These are phyloP conservation scores for Botrytis fragariae DNA, from an alignment of 2,329 filamentous ascomycete species.

Conservation along the genomic window DNA sequence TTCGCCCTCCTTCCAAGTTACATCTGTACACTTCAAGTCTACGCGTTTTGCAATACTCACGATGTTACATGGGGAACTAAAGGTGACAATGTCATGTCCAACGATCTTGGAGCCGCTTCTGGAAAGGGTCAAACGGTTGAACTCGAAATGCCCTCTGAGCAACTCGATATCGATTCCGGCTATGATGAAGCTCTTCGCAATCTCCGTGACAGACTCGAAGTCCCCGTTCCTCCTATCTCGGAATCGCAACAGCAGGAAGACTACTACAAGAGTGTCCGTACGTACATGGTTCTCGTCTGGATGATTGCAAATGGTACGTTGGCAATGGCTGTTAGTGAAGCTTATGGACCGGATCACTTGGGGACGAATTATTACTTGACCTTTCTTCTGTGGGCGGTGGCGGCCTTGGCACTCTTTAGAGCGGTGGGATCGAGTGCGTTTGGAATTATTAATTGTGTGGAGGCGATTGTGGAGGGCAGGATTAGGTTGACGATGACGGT, in stretches of 20 bases:
- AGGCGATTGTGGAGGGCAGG: constrained; percentile 82
- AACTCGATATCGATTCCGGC: constrained; percentile 95
- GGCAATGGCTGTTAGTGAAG: constrained; percentile 88
- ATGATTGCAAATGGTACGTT: constrained; percentile 89
- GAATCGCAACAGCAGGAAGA: constrained; percentile 92
- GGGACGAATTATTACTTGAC: constrained; percentile 85
- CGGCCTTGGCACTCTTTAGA: constrained; percentile 80
- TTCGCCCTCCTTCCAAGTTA: constrained; percentile 89
- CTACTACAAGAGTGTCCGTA: constrained; percentile 95
- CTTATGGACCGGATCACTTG: constrained; percentile 70
- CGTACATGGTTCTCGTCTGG: constrained; percentile 97
- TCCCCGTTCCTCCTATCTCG: constrained; percentile 57
- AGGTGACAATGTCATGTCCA: constrained; percentile 92
- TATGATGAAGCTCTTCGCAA: constrained; percentile 98
- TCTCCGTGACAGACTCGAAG: constrained; percentile 87
- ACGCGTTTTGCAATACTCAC: constrained; percentile 99
- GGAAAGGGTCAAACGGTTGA: constrained; percentile 75
- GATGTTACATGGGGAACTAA: constrained; percentile 99
- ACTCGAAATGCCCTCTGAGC: constrained; percentile 95
- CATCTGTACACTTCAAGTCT: constrained; percentile 96
- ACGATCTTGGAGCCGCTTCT: constrained; percentile 83
- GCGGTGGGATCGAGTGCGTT: constrained; percentile 80
- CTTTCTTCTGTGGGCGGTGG: constrained; percentile 92
- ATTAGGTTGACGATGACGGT: constrained; percentile 45
- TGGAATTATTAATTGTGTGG: constrained; percentile 77